Conservation (phyloP, 768 basidiomycete species). For the Rhodotorula toruloides region DNA sequence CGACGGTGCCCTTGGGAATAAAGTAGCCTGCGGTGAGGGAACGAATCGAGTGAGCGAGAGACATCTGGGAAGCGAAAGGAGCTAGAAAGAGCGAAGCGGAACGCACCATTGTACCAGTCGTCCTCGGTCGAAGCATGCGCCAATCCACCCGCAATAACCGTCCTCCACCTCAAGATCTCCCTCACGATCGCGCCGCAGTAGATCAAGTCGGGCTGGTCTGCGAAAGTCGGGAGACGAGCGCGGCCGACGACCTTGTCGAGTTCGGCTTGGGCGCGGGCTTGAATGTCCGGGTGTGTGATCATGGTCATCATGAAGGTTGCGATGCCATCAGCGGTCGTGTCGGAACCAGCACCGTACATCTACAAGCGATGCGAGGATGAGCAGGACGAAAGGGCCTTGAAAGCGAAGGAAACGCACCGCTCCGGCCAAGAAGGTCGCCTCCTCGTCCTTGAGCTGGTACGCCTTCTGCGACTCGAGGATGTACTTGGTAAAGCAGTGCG, state of each 20-base stretch:
- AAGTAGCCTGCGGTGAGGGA: conserved; percentile 18
- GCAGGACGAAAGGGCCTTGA: background rate
- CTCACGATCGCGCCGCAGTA: conserved; percentile 38
- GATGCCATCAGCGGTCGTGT: conserved; percentile 28
- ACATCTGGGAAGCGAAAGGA: too few relatives aligned
- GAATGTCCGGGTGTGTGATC: conserved; percentile 15
- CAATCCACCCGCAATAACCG: conserved; percentile 40
- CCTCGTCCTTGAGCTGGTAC: conserved; percentile 35
- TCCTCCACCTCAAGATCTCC: conserved; percentile 41
- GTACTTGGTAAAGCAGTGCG: conserved; percentile 35
- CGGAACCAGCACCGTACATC: conserved; percentile 16
- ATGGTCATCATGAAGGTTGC: conserved; percentile 25
- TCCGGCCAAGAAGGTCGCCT: conserved; percentile 41
- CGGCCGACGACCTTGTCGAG: conserved; percentile 41
- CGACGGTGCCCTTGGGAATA: conserved; percentile 37
- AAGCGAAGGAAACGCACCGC: conserved; percentile 9
- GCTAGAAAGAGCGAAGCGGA: background rate
- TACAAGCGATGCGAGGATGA: too few relatives aligned
- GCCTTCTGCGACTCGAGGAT: conserved; percentile 32
- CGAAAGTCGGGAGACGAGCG: conserved; percentile 37
- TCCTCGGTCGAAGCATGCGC: conserved; percentile 32
- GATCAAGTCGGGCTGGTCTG: conserved; percentile 36
- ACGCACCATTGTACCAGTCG: conserved; percentile 27
- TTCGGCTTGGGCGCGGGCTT: conserved; percentile 32
- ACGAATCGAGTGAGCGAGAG: too few relatives aligned